Conservation (phyloP, 306 rosid genomes). For the Nissolia schottii region DNA sequence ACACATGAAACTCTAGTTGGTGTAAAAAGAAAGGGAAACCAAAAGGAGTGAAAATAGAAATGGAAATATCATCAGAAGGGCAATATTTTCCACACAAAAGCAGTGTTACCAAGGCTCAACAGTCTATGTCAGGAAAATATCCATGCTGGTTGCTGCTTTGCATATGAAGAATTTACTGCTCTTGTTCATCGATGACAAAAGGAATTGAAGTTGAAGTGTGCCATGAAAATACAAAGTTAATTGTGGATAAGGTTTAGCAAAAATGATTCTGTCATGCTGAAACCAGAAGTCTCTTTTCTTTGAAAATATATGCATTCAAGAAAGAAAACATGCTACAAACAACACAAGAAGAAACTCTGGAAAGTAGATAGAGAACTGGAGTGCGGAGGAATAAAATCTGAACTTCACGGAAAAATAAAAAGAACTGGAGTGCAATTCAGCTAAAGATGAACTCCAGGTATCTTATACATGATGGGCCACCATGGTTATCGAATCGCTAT, state of each 20-base stretch:
- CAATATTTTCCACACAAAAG: neutral
- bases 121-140: neutral
- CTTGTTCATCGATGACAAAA: neutral
- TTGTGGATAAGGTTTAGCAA: neutral
- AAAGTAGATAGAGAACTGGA: neutral
- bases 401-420: no score
- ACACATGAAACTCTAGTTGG: no score
- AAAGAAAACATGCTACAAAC: neutral
- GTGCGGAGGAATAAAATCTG: no score
- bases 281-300: neutral
- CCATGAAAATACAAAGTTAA: neutral
- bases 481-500: no score
- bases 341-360: neutral
- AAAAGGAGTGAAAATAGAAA: neutral
- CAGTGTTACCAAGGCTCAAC: neutral
- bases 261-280: neutral
- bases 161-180: neutral
- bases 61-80: neutral
- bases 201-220: conserved; percentile 3
- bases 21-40: no score
- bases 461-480: no score
- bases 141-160: neutral
- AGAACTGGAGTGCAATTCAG: neutral
- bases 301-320: neutral
- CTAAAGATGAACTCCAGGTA: neutral